phyloP scores from a whole-genome alignment of 1,139 yeast genomes.

The Taphrina sp. region DNA sequence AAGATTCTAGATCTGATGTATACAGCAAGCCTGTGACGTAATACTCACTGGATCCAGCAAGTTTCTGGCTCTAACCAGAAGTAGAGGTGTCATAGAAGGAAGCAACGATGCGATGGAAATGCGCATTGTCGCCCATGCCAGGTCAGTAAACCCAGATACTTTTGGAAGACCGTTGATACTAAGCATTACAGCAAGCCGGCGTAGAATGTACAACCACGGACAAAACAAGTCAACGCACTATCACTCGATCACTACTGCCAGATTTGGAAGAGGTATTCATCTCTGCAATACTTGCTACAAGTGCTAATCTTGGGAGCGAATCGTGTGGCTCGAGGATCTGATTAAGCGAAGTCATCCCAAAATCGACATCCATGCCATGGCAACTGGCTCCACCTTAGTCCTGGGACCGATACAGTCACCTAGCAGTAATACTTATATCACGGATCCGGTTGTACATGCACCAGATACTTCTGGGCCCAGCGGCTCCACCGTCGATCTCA shows the following conservation, averaged over 20 bases:
- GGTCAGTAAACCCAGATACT: too few species aligned
- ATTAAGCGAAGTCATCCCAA: slow-evolving; percentile 17
- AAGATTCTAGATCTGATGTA: too few species aligned
- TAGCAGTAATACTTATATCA: not conserved
- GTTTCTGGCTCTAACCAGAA: slow-evolving; percentile 1
- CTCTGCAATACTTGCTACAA: not conserved
- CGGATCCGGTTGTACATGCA: too few species aligned
- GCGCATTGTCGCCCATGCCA: slow-evolving; percentile 29
- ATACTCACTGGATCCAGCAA: slow-evolving; percentile 8
- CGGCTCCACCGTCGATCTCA: slow-evolving; percentile 1
- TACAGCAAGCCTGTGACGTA: slow-evolving; percentile 22
- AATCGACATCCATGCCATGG: slow-evolving; percentile 3
- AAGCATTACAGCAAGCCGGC: slow-evolving; percentile 25
- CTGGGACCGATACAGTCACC: not conserved
- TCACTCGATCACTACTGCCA: slow-evolving; percentile 25
- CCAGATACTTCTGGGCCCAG: not conserved
- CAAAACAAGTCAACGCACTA: slow-evolving; percentile 20
- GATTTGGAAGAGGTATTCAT: slow-evolving; percentile 19
- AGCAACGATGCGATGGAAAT: slow-evolving; percentile 27
- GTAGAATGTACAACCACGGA: slow-evolving; percentile 30
- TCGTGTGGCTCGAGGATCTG: slow-evolving; percentile 19
- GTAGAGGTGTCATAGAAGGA: slow-evolving; percentile 24
- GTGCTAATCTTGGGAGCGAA: slow-evolving; percentile 1
- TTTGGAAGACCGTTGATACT: too few species aligned
- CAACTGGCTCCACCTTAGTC: slow-evolving; percentile 8